Percentiles rank a stretch among this genome's conserved stretches.
Conservation (phyloP, 768 basidiomycete genomes). For the Amyloporia xantha region DNA sequence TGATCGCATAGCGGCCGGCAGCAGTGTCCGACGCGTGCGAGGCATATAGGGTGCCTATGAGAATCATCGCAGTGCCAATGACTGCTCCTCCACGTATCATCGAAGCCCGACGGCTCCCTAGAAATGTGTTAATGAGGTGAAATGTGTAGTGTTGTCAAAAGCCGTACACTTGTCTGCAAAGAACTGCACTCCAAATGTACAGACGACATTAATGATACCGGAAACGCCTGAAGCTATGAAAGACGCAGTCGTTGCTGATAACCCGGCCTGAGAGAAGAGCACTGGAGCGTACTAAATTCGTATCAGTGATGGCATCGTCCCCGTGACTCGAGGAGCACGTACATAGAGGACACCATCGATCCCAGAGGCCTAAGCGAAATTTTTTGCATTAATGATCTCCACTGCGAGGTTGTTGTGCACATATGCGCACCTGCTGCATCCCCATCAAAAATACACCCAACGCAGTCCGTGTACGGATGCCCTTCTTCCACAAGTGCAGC, state of each 20-base stretch:
- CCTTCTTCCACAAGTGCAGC: slow-evolving; percentile 23
- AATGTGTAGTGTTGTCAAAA: not conserved
- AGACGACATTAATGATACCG: slow-evolving; percentile 36
- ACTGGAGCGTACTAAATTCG: slow-evolving; percentile 35
- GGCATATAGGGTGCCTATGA: slow-evolving; percentile 41
- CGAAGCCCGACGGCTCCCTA: slow-evolving; percentile 29
- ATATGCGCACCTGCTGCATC: slow-evolving; percentile 32
- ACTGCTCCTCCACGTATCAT: slow-evolving; percentile 37
- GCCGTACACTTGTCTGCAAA: slow-evolving; percentile 34
- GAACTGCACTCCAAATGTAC: slow-evolving; percentile 32
- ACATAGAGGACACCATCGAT: slow-evolving; percentile 31
- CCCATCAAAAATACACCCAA: slow-evolving; percentile 38
- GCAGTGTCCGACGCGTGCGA: slow-evolving; percentile 23
- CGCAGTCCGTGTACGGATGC: slow-evolving; percentile 27
- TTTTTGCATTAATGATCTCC: slow-evolving; percentile 12
- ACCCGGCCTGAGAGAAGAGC: slow-evolving; percentile 44
- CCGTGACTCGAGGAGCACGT: slow-evolving; percentile 3
- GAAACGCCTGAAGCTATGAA: slow-evolving; percentile 47
- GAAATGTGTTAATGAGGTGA: slow-evolving; percentile 1
- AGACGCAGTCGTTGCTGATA: slow-evolving; percentile 38
- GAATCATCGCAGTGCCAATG: slow-evolving; percentile 32
- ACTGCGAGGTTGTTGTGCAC: not conserved
- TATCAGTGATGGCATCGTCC: not conserved
- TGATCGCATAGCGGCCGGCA: slow-evolving; percentile 34
- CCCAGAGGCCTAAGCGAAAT: slow-evolving; percentile 24